A percentile compares a stretch with the other conserved stretches of the same genome.
Conservation (phyloP, 2,329 filamentous ascomycete species). For the Penicillium concentricum region DNA sequence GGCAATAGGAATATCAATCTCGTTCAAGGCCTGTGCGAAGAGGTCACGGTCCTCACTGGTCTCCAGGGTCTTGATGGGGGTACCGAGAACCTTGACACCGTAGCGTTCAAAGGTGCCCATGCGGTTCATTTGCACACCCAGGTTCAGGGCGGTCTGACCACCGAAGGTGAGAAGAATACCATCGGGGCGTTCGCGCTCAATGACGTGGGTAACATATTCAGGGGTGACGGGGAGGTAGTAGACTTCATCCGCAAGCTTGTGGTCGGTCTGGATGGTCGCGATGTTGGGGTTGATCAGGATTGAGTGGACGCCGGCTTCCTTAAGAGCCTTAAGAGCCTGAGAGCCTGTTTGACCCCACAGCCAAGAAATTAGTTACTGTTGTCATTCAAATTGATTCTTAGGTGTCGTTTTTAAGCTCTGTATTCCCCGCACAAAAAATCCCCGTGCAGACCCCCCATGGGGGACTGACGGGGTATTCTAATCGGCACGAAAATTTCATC, state of each 20-base stretch:
- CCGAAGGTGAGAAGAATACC: constrained; percentile 97
- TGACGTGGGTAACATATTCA: constrained; percentile 96
- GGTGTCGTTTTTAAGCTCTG: neutral
- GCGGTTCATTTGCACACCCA: constrained; percentile 96
- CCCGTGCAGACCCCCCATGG: neutral
- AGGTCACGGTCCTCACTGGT: constrained; percentile 94
- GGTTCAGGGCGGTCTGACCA: constrained; percentile 93
- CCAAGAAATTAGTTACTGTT: constrained; percentile 19
- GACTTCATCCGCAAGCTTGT: constrained; percentile 92
- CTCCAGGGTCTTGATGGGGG: constrained; percentile 89
- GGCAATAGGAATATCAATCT: constrained; percentile 96
- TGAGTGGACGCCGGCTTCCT: constrained; percentile 87
- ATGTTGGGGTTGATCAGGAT: constrained; percentile 98
- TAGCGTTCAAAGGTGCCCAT: constrained; percentile 95
- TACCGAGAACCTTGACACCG: constrained; percentile 92
- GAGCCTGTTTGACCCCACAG: constrained; percentile 60
- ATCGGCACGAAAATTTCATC: neutral
- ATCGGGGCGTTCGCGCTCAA: constrained; percentile 92
- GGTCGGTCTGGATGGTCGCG: constrained; percentile 95
- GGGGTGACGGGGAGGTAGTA: constrained; percentile 98
- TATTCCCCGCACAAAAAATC: constrained; percentile 10
- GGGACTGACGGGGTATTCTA: neutral
- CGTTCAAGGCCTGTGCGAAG: constrained; percentile 91
- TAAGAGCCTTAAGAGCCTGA: constrained; percentile 93
- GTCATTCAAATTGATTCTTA: neutral